phyloP scores from a whole-genome alignment of 2,329 filamentous ascomycete species.

The Aspergillus neoniger region DNA sequence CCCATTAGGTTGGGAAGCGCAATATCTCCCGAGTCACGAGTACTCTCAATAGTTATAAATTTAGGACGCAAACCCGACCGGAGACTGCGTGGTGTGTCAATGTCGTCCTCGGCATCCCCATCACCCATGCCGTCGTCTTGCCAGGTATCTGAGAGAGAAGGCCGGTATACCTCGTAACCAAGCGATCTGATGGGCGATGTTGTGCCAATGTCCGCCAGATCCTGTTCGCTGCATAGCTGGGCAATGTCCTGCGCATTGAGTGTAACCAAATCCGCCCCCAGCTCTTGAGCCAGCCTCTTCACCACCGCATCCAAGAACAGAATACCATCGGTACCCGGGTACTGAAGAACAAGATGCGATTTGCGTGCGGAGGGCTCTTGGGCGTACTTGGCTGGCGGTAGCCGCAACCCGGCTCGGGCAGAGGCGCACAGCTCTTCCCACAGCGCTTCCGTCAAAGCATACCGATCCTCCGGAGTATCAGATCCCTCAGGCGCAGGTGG shows the following conservation, averaged over 20 bases:
- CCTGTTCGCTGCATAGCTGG: slow-evolving; percentile 46
- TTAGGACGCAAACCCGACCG: slow-evolving; percentile 27
- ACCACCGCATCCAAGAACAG: slow-evolving; percentile 63
- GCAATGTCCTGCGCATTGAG: slow-evolving; percentile 51
- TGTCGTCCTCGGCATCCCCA: slow-evolving; percentile 47
- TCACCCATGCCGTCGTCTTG: slow-evolving; percentile 52
- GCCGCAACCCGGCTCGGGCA: slow-evolving; percentile 53
- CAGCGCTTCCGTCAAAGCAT: slow-evolving; percentile 43
- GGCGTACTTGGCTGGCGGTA: slow-evolving; percentile 42
- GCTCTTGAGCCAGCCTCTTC: slow-evolving; percentile 60
- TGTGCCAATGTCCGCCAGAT: slow-evolving; percentile 36
- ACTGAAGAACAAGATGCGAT: slow-evolving; percentile 61
- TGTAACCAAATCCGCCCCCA: slow-evolving; percentile 49
- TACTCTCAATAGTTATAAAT: slow-evolving; percentile 39
- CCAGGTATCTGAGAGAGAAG: slow-evolving; percentile 31
- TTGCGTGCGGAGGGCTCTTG: slow-evolving; percentile 53
- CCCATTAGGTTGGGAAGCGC: slow-evolving; percentile 35
- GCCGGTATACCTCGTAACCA: slow-evolving; percentile 58
- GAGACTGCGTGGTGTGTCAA: slow-evolving; percentile 25
- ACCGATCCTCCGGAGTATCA: slow-evolving; percentile 30
- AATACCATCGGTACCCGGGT: slow-evolving; percentile 58
- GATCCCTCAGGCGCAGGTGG: slow-evolving; percentile 23
- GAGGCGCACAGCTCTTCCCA: slow-evolving; percentile 55
- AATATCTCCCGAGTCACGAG: slow-evolving; percentile 35
- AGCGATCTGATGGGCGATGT: slow-evolving; percentile 46